A percentile compares a stretch with the other conserved stretches of the same genome.
Evolutionary conservation across 129 eudicot genomes (phyloP).

Genomic region (Flaveria trinervia): DNA sequence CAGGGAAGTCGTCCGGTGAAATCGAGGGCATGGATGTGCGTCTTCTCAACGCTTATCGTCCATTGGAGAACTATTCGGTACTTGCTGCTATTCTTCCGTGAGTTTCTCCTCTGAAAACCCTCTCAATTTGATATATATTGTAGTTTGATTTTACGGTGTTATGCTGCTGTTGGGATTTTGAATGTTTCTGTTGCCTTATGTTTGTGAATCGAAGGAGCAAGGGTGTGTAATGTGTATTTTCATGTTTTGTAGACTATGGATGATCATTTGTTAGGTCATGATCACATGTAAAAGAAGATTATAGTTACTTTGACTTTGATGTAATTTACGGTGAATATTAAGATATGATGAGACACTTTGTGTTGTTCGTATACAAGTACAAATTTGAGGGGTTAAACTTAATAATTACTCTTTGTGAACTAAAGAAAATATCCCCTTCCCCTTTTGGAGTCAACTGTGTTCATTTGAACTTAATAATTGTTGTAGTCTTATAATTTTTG

Average conservation of each 20-base stretch:
- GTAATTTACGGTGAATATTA: neutral
- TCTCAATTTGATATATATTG: constrained; percentile 1
- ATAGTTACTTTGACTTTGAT: neutral
- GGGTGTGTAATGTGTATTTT: neutral
- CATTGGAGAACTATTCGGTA: constrained; percentile 49
- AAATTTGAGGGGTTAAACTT: neutral
- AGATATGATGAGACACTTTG: neutral
- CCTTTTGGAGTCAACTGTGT: neutral
- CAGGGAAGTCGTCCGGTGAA: constrained; percentile 54
- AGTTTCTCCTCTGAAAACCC: constrained; percentile 29
- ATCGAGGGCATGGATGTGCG: constrained; percentile 44
- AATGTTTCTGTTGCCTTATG: neutral
- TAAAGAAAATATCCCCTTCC: neutral
- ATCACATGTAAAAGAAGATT: neutral
- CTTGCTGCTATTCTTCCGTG: constrained; percentile 68
- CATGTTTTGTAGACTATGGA: neutral
- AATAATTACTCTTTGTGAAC: neutral
- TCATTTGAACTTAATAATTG: neutral
- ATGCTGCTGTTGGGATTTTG: constrained; percentile 14
- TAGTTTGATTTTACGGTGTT: neutral
- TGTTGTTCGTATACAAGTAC: neutral
- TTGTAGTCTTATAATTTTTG: neutral
- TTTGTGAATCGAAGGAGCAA: constrained; percentile 3
- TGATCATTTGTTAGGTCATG: neutral
- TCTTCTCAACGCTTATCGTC: constrained; percentile 41